These are phyloP conservation scores for Climacium dendroides DNA, from an alignment of 225 moss, liverwort and hornwort genomes.

Conservation along the genomic window DNA sequence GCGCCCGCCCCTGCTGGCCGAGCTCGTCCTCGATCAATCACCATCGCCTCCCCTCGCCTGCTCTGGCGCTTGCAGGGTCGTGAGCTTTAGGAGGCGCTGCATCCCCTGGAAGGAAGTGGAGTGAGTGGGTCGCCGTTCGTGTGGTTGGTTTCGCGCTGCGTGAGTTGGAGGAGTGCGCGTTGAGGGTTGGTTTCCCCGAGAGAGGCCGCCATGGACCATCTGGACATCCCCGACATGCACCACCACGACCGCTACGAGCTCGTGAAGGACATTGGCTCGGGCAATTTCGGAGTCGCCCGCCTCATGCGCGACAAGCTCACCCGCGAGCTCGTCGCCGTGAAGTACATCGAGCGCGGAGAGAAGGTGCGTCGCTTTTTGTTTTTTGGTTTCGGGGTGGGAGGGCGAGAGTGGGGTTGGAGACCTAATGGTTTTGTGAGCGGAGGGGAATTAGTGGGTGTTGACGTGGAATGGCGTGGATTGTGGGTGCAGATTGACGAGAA, in stretches of 20 bases:
- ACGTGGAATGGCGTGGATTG: background rate
- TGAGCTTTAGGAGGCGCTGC: background rate
- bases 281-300: constrained; percentile 67
- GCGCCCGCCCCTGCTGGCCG: background rate
- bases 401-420: background rate
- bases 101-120: background rate
- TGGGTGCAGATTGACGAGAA: constrained; percentile 58
- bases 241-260: constrained; percentile 70
- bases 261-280: constrained; percentile 63
- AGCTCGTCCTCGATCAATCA: background rate
- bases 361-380: constrained; percentile 12
- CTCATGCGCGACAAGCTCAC: constrained; percentile 65
- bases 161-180: background rate
- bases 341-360: constrained; percentile 78
- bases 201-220: constrained; percentile 8
- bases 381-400: background rate
- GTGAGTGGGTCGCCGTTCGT: background rate
- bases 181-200: background rate
- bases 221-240: constrained; percentile 45
- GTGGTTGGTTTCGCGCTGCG: too few species aligned
- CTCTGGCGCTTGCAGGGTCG: background rate
- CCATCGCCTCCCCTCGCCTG: background rate
- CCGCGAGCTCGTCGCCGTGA: constrained; percentile 58
- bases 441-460: background rate
- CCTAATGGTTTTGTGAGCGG: background rate